A percentile compares a stretch with the other conserved stretches of the same genome.
Conservation (phyloP, 352 stramenopile genomes). For the Blastocystis hominis region DNA sequence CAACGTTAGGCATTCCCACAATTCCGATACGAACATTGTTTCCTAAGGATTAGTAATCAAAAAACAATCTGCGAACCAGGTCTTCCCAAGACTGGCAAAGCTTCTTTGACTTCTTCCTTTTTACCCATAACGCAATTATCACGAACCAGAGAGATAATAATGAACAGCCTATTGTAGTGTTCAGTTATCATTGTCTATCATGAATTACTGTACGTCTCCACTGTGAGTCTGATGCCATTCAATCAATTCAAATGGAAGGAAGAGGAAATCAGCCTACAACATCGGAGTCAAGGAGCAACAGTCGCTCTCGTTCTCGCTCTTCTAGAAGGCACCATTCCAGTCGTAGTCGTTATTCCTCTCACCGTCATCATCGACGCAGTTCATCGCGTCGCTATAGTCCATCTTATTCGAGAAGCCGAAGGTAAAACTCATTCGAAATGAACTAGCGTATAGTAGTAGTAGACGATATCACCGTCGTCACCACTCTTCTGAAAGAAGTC, state of each 20-base stretch:
- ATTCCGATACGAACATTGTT: conserved; percentile 88
- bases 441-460: neutral
- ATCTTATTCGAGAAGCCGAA: neutral
- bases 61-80: conserved; percentile 83
- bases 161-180: neutral
- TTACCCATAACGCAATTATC: conserved; percentile 57
- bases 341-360: conserved; percentile 36
- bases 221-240: neutral
- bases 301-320: conserved; percentile 2
- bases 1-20: conserved; percentile 97
- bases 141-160: neutral
- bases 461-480: neutral
- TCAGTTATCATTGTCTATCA: neutral
- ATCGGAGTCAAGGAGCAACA: neutral
- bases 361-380: conserved; percentile 1
- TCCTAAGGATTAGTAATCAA: conserved; percentile 65
- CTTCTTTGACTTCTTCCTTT: conserved; percentile 66
- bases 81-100: conserved; percentile 65
- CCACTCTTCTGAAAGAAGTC: neutral
- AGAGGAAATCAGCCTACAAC: neutral
- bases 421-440: neutral
- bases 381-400: neutral
- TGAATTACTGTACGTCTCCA: neutral
- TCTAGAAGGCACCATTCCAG: conserved; percentile 33
- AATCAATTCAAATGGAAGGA: conserved; percentile 43